These are phyloP conservation scores for Sphaerosporella brunnea DNA, from an alignment of 495 filamentous ascomycete genomes.

Conservation along the genomic window DNA sequence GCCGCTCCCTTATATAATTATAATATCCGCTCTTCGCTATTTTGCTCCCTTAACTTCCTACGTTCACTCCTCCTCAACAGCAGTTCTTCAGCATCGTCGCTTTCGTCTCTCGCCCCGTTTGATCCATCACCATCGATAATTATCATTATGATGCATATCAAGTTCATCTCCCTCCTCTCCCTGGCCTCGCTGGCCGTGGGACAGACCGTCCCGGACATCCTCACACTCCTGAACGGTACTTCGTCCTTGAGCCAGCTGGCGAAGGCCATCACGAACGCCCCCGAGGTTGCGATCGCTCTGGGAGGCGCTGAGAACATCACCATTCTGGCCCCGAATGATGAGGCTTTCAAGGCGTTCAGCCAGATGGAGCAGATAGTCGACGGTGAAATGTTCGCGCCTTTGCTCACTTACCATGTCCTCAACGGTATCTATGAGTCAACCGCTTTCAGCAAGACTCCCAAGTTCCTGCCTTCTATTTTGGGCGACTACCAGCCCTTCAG, in stretches of 20 bases:
- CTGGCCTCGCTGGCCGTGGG: background rate
- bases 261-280: background rate
- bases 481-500: slow-evolving; percentile 32
- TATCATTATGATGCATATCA: slow-evolving; percentile 3
- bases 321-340: slow-evolving; percentile 45
- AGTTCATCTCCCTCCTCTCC: background rate
- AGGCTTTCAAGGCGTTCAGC: slow-evolving; percentile 34
- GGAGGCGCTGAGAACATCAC: slow-evolving; percentile 37
- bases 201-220: background rate
- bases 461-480: slow-evolving; percentile 40
- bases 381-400: slow-evolving; percentile 28
- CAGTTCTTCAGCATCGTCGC: too few species aligned
- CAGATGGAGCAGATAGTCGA: slow-evolving; percentile 18
- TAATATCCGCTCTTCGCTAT: too few species aligned
- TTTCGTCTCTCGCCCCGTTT: too few species aligned
- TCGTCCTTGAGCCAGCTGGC: background rate
- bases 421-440: slow-evolving; percentile 34
- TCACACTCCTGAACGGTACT: slow-evolving; percentile 1
- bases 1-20: too few species aligned
- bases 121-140: background rate
- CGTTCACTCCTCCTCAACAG: too few species aligned
- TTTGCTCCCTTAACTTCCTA: too few species aligned
- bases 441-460: slow-evolving; percentile 29
- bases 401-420: slow-evolving; percentile 50
- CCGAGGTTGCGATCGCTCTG: slow-evolving; percentile 18